Evolutionary conservation across 2,329 filamentous ascomycete genomes (phyloP).

Genomic region (Phialocephala sp.): DNA sequence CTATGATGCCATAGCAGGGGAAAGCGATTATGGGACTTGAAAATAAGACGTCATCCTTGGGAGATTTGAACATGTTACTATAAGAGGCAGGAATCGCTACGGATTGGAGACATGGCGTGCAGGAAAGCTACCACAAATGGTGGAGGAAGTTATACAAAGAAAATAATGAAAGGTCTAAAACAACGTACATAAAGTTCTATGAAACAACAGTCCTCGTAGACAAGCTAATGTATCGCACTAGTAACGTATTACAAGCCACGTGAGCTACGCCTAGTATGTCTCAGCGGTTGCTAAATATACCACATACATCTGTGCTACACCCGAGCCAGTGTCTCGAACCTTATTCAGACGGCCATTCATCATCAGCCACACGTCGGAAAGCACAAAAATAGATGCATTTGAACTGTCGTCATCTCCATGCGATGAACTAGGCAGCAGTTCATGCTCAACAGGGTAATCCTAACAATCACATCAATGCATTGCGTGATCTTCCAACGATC

Average conservation of each 20-base stretch:
- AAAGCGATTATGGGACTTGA: too few relatives aligned
- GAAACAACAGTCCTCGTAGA: not conserved
- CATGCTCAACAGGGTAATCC: not conserved
- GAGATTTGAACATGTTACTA: too few relatives aligned
- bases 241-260: constrained; percentile 2
- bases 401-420: not conserved
- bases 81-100: too few relatives aligned
- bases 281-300: constrained; percentile 3
- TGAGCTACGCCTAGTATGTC: not conserved
- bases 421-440: not conserved
- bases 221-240: not conserved
- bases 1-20: too few relatives aligned
- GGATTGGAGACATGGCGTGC: too few relatives aligned
- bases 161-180: too few relatives aligned
- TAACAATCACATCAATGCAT: not conserved
- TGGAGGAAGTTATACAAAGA: too few relatives aligned
- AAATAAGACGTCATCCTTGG: too few relatives aligned
- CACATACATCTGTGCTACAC: not conserved
- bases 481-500: not conserved
- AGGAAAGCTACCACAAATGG: too few relatives aligned
- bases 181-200: too few relatives aligned
- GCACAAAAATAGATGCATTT: not conserved
- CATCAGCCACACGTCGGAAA: not conserved
- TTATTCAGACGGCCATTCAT: constrained; percentile 7
- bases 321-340: constrained; percentile 6